Conservation (phyloP, 345 rosid genomes). For the Gossypium arboreum region DNA sequence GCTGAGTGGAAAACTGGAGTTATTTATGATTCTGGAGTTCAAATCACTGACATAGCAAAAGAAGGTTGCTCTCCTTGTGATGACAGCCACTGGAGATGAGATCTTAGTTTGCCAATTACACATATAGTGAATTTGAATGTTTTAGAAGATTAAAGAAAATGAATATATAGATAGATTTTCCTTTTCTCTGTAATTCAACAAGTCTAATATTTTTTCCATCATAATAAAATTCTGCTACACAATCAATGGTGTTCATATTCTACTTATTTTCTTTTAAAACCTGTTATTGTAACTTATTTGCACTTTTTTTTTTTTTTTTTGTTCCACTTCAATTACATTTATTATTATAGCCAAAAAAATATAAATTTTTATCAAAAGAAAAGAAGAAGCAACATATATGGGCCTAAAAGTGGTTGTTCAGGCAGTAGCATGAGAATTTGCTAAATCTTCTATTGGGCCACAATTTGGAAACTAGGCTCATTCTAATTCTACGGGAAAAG, state of each 20-base stretch:
- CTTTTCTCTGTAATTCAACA: neutral
- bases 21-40: slow-evolving; percentile 66
- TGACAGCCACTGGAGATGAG: slow-evolving; percentile 48
- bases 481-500: neutral
- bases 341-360: neutral
- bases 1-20: slow-evolving; percentile 60
- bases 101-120: neutral
- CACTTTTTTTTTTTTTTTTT: no score
- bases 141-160: neutral
- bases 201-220: neutral
- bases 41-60: slow-evolving; percentile 72
- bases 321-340: neutral
- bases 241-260: neutral
- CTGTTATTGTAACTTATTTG: no score
- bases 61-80: slow-evolving; percentile 79
- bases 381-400: neutral
- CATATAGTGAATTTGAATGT: neutral
- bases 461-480: neutral
- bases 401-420: neutral
- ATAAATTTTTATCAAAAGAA: no score
- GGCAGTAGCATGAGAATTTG: neutral
- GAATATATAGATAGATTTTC: neutral
- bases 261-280: neutral
- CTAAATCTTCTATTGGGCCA: neutral
- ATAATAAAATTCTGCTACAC: neutral